A percentile compares a stretch with the other conserved stretches of the same genome.
These are phyloP conservation scores for Bimuria novae-zelandiae DNA, from an alignment of 2,329 filamentous ascomycete species.

Conservation along the genomic window DNA sequence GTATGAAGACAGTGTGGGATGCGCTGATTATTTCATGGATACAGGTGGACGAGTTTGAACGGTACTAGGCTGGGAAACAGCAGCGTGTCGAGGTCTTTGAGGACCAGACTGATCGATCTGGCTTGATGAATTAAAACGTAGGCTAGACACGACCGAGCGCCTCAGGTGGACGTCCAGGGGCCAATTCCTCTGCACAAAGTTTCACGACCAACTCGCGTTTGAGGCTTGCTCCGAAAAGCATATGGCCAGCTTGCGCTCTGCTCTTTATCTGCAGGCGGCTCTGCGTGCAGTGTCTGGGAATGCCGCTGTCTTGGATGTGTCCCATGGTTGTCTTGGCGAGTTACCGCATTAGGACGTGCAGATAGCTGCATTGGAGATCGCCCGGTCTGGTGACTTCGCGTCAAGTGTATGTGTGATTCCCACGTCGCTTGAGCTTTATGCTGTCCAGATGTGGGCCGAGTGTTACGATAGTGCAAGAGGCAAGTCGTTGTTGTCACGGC, in stretches of 20 bases:
- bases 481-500: too few species aligned
- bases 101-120: conserved; percentile 8
- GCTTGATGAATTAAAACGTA: conserved; percentile 13
- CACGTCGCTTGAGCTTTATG: not conserved
- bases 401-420: not conserved
- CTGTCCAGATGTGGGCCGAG: too few species aligned
- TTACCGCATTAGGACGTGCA: not conserved
- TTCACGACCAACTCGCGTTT: conserved; percentile 8
- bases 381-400: conserved; percentile 7
- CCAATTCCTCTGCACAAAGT: not conserved
- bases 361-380: not conserved
- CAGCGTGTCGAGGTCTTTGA: conserved; percentile 1
- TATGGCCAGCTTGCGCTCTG: not conserved
- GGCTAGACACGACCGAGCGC: conserved; percentile 16
- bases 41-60: conserved; percentile 10
- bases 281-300: not conserved
- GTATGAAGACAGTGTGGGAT: conserved; percentile 8
- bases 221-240: not conserved
- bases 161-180: conserved; percentile 9
- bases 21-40: conserved; percentile 30
- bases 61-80: too few species aligned
- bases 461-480: too few species aligned
- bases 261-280: not conserved
- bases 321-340: conserved; percentile 13
- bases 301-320: conserved; percentile 4